A percentile compares a stretch with the other conserved stretches of the same genome.
Conservation (phyloP, 2,329 filamentous ascomycete species). For the Diaporthe eres region DNA sequence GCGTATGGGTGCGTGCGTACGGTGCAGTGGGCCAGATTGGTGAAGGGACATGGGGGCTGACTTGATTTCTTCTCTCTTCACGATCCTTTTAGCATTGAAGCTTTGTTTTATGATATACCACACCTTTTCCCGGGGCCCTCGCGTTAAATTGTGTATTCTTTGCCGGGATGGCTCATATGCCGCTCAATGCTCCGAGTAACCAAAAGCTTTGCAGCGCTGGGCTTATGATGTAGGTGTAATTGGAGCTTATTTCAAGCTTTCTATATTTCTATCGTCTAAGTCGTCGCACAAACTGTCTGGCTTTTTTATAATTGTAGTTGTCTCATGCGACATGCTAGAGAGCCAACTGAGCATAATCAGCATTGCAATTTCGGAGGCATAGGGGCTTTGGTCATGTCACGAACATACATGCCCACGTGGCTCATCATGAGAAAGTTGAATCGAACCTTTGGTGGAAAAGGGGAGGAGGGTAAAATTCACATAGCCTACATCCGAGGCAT, state of each 20-base stretch:
- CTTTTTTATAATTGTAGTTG: not conserved
- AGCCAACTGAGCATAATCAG: not conserved
- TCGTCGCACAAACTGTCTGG: not conserved
- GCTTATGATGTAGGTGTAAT: not conserved
- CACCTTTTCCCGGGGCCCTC: slow-evolving; percentile 5
- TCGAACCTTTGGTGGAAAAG: not conserved
- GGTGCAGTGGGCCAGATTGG: slow-evolving; percentile 26
- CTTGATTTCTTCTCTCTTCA: slow-evolving; percentile 4
- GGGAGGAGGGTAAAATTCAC: not conserved
- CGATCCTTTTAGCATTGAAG: slow-evolving; percentile 33
- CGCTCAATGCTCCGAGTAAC: not conserved
- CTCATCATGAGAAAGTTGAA: not conserved
- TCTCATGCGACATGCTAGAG: not conserved
- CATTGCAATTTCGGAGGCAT: not conserved
- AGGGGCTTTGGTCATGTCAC: no score
- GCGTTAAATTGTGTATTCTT: not conserved
- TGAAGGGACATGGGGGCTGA: slow-evolving; percentile 6
- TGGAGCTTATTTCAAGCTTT: not conserved
- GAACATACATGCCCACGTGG: not conserved
- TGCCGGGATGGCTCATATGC: not conserved
- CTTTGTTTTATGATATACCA: slow-evolving; percentile 37
- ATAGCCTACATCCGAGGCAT: not conserved
- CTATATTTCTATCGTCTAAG: not conserved
- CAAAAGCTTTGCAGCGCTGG: slow-evolving; percentile 9
- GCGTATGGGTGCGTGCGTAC: not conserved